Evolutionary conservation across 164 flowering plant genomes (phyloP).

Genomic region (Pachysandra terminalis): DNA sequence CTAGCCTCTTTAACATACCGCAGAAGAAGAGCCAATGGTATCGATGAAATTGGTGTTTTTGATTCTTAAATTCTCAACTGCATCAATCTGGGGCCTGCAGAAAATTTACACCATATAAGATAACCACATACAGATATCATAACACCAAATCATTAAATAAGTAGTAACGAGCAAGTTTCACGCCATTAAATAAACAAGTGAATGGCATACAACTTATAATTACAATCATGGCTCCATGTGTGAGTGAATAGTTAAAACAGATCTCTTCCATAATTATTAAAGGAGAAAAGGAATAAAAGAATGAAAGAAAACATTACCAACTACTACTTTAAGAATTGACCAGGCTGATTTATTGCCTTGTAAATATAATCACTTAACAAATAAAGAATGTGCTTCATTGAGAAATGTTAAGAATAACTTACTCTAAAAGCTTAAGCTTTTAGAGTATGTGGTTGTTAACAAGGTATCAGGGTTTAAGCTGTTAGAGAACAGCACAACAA

Average conservation of each 20-base stretch:
- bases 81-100: constrained; percentile 25
- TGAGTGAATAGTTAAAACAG: neutral
- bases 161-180: neutral
- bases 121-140: neutral
- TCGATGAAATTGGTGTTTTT: constrained; percentile 7
- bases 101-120: neutral
- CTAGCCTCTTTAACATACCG: constrained; percentile 13
- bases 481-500: too few relatives aligned
- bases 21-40: constrained; percentile 6
- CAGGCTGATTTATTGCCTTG: too few relatives aligned
- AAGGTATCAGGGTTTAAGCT: too few relatives aligned
- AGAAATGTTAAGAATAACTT: too few relatives aligned
- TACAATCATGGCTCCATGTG: neutral
- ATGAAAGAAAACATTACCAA: too few relatives aligned
- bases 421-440: too few relatives aligned
- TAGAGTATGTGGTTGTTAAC: too few relatives aligned
- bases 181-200: neutral
- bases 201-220: neutral
- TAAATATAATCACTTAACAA: neutral
- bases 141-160: too few relatives aligned
- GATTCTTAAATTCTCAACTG: constrained; percentile 13
- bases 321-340: too few relatives aligned
- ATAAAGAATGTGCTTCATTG: neutral
- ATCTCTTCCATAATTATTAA: too few relatives aligned
- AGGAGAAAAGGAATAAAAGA: neutral